phyloP scores from a whole-genome alignment of 257 asterid genomes.

The Capsicum baccatum region DNA sequence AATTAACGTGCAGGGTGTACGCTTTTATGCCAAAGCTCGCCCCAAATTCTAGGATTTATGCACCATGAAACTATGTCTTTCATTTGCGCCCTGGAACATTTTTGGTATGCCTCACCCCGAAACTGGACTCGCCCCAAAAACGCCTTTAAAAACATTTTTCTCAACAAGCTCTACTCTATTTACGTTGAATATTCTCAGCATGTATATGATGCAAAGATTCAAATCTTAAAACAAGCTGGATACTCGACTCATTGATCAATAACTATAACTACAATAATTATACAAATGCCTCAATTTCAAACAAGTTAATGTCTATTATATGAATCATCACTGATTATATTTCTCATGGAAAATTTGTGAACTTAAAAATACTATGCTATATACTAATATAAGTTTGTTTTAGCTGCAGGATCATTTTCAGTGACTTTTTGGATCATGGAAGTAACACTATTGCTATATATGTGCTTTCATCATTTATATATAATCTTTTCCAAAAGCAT shows the following conservation, averaged over 20 bases:
- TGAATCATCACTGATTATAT: background rate
- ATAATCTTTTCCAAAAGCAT: slow-evolving; percentile 47
- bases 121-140: too few relatives aligned
- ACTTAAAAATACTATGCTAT: background rate
- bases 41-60: too few relatives aligned
- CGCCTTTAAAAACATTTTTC: background rate
- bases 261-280: background rate
- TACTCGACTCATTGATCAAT: background rate
- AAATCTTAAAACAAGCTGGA: background rate
- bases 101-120: too few relatives aligned
- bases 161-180: background rate
- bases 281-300: background rate
- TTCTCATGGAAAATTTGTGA: background rate
- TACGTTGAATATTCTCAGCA: background rate
- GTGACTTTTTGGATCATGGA: slow-evolving; percentile 25
- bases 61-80: too few relatives aligned
- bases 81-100: too few relatives aligned
- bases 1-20: too few relatives aligned
- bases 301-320: background rate
- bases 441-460: slow-evolving; percentile 29
- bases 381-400: background rate
- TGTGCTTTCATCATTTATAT: slow-evolving; percentile 39
- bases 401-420: background rate
- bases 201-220: background rate
- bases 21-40: too few relatives aligned